Percentiles rank a stretch among this genome's conserved stretches.
These are phyloP conservation scores for Erythrophleum fordii DNA, from an alignment of 306 rosid species.

Conservation along the genomic window DNA sequence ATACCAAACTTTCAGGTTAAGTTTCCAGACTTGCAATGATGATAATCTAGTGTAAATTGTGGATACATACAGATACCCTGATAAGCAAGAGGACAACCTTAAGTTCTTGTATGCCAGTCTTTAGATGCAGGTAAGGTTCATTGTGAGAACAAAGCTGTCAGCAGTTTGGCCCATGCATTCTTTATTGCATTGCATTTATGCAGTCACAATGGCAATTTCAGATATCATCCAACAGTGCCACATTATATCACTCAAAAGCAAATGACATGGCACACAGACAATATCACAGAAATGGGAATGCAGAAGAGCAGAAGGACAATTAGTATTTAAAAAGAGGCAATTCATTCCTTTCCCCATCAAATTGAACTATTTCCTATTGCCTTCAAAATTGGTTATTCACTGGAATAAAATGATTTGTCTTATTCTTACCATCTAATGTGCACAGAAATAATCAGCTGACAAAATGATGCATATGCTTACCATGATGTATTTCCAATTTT, in stretches of 20 bases:
- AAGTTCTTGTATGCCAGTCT: not conserved
- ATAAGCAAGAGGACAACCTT: constrained; percentile 17
- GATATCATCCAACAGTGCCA: not conserved
- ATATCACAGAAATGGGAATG: not conserved
- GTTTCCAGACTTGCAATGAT: constrained; percentile 22
- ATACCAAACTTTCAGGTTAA: constrained; percentile 26
- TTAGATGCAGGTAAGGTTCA: not conserved
- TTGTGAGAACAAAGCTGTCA: not conserved
- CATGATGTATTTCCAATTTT: constrained; percentile 10
- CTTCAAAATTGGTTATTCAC: not conserved
- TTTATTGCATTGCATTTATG: constrained; percentile 10
- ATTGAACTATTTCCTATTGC: constrained; percentile 10
- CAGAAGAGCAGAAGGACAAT: not conserved
- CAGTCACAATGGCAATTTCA: not conserved
- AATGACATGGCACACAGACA: constrained; percentile 9
- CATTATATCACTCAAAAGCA: constrained; percentile 6
- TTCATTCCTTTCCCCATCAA: not conserved
- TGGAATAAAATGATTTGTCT: not conserved
- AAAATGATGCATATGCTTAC: constrained; percentile 5
- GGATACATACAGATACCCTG: constrained; percentile 6
- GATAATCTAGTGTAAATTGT: not conserved
- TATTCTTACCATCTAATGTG: not conserved
- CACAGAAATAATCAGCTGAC: constrained; percentile 18
- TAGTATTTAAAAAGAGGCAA: not conserved
- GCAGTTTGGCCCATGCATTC: not conserved